phyloP scores from a whole-genome alignment of 805 yeast species.

The Sungouiella blattae region DNA sequence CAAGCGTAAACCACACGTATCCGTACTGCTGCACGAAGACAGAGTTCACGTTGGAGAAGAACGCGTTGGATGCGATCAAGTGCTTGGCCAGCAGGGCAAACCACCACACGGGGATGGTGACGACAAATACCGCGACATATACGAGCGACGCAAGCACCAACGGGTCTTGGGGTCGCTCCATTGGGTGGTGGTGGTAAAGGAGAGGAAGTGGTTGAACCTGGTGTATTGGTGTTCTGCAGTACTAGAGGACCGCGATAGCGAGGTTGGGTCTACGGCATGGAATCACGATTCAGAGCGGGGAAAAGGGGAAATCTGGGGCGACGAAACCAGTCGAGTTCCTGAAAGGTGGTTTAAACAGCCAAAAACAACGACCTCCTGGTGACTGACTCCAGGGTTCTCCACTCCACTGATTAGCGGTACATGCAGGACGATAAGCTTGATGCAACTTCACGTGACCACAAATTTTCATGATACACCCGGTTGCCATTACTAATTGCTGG shows the following conservation, averaged over 20 bases:
- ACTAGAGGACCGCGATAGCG: no score
- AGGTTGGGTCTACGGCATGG: no score
- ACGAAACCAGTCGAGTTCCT: no score
- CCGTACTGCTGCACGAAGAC: conserved; percentile 26
- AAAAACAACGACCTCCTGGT: no score
- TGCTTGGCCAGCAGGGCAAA: conserved; percentile 11
- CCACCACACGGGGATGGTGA: conserved; percentile 21
- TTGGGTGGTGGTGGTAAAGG: no score
- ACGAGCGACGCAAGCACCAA: background rate
- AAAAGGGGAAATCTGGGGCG: no score
- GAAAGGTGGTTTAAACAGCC: no score
- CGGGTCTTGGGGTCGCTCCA: background rate
- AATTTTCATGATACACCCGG: conserved; percentile 2
- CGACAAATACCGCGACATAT: conserved; percentile 14
- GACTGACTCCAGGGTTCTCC: no score
- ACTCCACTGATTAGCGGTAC: no score
- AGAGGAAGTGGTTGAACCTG: no score
- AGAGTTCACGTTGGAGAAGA: conserved; percentile 17
- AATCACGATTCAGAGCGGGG: no score
- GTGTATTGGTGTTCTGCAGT: no score
- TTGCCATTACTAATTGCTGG: background rate
- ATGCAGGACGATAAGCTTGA: conserved; percentile 3
- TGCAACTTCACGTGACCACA: conserved; percentile 6
- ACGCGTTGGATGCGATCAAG: conserved; percentile 9
- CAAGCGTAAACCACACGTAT: conserved; percentile 26